Percentiles rank a stretch among this genome's conserved stretches.
phyloP scores from a whole-genome alignment of 768 basidiomycete genomes.

The Russula virescens region DNA sequence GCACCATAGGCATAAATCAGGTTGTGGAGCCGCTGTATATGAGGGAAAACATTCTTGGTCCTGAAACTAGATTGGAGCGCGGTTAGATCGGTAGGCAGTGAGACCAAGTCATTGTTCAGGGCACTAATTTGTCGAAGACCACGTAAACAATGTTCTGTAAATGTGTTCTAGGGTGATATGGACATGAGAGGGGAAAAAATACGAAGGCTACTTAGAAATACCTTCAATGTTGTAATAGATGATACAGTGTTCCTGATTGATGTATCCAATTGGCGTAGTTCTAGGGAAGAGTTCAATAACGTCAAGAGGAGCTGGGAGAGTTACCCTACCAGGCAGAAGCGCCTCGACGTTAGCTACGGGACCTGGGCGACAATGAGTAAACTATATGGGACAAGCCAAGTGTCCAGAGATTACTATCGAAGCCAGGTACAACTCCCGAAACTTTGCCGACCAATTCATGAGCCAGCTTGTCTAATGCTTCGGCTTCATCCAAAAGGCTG shows the following conservation, averaged over 20 bases:
- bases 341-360: slow-evolving; percentile 46
- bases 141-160: slow-evolving; percentile 59
- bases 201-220: not conserved
- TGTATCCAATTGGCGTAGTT: slow-evolving; percentile 22
- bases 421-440: slow-evolving; percentile 15
- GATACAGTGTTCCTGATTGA: slow-evolving; percentile 14
- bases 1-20: slow-evolving; percentile 92
- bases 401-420: slow-evolving; percentile 8
- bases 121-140: slow-evolving; percentile 69
- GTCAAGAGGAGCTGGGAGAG: not conserved
- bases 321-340: slow-evolving; percentile 45
- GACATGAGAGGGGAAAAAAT: not conserved
- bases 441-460: slow-evolving; percentile 15
- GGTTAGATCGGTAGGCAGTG: slow-evolving; percentile 59
- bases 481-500: slow-evolving; percentile 22
- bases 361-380: slow-evolving; percentile 27
- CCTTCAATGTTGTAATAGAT: slow-evolving; percentile 21
- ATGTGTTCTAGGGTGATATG: slow-evolving; percentile 49
- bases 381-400: not conserved
- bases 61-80: slow-evolving; percentile 67
- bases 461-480: slow-evolving; percentile 8
- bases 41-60: slow-evolving; percentile 77
- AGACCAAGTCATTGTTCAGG: slow-evolving; percentile 76
- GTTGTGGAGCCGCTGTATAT: slow-evolving; percentile 81
- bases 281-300: slow-evolving; percentile 4